Percentiles rank a stretch among this genome's conserved stretches.
Conservation (phyloP, 1,284 basidiomycete species). For the Wolfiporia cocos region DNA sequence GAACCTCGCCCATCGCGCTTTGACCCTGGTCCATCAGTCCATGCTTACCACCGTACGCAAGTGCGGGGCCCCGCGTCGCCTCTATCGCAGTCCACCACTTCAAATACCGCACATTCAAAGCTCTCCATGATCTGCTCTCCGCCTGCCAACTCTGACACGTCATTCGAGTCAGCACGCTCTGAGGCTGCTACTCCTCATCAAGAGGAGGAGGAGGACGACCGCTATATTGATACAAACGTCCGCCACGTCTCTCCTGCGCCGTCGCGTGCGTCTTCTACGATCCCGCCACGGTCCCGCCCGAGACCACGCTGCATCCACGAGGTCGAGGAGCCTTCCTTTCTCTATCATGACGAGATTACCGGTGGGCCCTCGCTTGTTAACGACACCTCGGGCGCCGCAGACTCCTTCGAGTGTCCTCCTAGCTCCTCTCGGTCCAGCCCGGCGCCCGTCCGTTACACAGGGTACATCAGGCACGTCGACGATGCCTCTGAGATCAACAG, state of each 20-base stretch:
- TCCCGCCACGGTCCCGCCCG: slow-evolving; percentile 1
- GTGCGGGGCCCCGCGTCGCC: slow-evolving; percentile 22
- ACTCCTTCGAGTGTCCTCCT: too few relatives aligned
- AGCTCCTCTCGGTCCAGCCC: neutral
- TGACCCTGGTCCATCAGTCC: too few relatives aligned
- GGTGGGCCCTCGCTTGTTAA: too few relatives aligned
- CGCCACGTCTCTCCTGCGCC: too few relatives aligned
- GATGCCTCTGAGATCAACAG: slow-evolving; percentile 40
- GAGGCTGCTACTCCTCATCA: slow-evolving; percentile 19
- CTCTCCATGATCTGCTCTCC: slow-evolving; percentile 25
- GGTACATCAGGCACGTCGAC: slow-evolving; percentile 48
- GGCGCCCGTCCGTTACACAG: slow-evolving; percentile 39
- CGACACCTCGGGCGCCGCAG: too few relatives aligned
- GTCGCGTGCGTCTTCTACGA: too few relatives aligned
- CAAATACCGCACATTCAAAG: slow-evolving; percentile 26
- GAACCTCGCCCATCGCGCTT: too few relatives aligned
- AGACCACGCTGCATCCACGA: slow-evolving; percentile 44
- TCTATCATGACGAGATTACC: neutral
- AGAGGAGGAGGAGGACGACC: too few relatives aligned
- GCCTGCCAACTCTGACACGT: slow-evolving; percentile 26
- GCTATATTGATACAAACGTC: too few relatives aligned
- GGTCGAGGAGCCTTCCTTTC: slow-evolving; percentile 31
- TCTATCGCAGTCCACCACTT: slow-evolving; percentile 33
- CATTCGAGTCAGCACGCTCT: slow-evolving; percentile 28
- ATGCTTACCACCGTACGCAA: too few relatives aligned